Conservation (phyloP, 805 yeast species). For the Candida montana region DNA sequence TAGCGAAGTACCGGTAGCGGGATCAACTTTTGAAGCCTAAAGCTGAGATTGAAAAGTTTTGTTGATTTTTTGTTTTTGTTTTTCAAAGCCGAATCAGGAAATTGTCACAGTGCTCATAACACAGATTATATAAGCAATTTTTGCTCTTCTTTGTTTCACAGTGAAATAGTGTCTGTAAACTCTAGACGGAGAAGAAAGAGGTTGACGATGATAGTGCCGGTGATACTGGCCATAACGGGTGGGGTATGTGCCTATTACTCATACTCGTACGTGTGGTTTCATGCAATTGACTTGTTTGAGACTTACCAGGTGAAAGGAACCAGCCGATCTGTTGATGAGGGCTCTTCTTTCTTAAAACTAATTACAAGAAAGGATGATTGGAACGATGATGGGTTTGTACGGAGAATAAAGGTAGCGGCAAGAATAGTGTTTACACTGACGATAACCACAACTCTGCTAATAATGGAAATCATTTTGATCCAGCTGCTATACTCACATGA, state of each 20-base stretch:
- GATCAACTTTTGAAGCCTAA: too few species aligned
- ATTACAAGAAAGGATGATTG: constrained; percentile 7
- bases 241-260: constrained; percentile 12
- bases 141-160: too few species aligned
- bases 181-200: too few species aligned
- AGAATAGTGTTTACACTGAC: constrained; percentile 19
- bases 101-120: not conserved
- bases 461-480: constrained; percentile 22
- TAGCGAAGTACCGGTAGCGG: too few species aligned
- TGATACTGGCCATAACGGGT: constrained; percentile 6
- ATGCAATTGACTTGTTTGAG: constrained; percentile 20
- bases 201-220: too few species aligned
- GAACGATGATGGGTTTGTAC: not conserved
- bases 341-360: constrained; percentile 11
- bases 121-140: too few species aligned
- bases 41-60: not conserved
- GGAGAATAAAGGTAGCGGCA: constrained; percentile 8
- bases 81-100: not conserved
- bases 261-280: constrained; percentile 17
- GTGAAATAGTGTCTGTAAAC: too few species aligned
- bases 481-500: constrained; percentile 13
- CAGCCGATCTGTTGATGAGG: not conserved
- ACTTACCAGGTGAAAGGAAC: constrained; percentile 3
- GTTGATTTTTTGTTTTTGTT: constrained; percentile 1
- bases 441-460: constrained; percentile 13